Base-by-base conservation (phyloP, 164 flowering plant genomes). In the Piper longum region DNA sequence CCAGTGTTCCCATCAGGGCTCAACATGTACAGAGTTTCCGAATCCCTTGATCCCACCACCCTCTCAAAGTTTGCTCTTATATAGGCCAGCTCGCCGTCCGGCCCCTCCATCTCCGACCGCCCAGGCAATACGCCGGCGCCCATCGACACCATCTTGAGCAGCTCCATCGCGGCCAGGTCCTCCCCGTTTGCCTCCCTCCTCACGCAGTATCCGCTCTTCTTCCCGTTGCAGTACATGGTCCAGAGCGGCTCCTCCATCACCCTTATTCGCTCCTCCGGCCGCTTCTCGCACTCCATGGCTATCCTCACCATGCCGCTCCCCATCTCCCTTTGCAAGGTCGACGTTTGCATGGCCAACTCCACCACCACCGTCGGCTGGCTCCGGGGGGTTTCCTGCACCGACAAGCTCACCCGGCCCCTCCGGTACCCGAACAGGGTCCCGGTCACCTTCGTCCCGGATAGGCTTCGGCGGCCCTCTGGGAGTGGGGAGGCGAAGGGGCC, bases 361-460 rank as follows among this genome's bases (percentile, higher is more conserved):
- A 89, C 71, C 18, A 89, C 74, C 7, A 80, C 19, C 48, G 75
- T 62, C 0, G 96, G 96, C 2, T 82, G 59, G 41, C 85, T 80
- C 59, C 70, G 62, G 0, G 95, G 77, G 54, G 44, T 74, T 57
- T 89, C 91, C 62, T 89, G 96, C 4, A 89, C 67, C 13, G 85
- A 76, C 0, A 89, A 65, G 75, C 79, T 85, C 5, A 85, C 84
- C 42, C 81, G 68, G 0, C 88, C 84, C 54, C 78, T 84, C 1
- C 89, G 83, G 78, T 75, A 77, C 14, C 96, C 95, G 71, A 80
- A 89, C 0, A 89, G 66, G 3, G 96, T 89, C n/a, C 95, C 96
- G n/a, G 88, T 84, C 43, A 84, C 71, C 6, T 77, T 73, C 11
- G 63, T 41, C 1, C 81, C 77, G 7, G 64, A 9, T 44, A 44